Evolutionary conservation across 805 yeast species (phyloP).

Genomic region (Saturnispora zaruensis): DNA sequence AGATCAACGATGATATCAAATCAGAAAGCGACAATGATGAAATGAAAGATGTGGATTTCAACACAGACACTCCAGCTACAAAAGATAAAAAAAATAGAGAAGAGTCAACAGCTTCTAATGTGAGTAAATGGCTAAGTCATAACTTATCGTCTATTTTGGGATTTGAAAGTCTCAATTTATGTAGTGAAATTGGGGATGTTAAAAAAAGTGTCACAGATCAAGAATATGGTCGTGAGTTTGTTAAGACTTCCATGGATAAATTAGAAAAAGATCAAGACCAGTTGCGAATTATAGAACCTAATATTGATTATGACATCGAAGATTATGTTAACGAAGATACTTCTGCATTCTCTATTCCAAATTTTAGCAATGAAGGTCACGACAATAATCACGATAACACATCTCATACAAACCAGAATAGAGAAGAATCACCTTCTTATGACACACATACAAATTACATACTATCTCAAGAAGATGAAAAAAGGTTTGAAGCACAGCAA

Average conservation of each 20-base stretch:
- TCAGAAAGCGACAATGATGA: background rate
- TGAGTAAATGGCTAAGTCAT: background rate
- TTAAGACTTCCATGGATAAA: conserved; percentile 6
- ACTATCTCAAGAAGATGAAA: background rate
- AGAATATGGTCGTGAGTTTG: conserved; percentile 5
- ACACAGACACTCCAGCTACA: background rate
- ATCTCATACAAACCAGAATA: background rate
- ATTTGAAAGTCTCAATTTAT: conserved; percentile 1
- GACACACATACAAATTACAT: background rate
- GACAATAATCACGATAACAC: background rate
- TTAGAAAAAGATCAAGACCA: conserved; percentile 3
- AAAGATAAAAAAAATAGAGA: background rate
- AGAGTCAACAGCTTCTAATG: background rate
- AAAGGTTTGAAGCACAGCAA: background rate
- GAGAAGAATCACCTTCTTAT: background rate
- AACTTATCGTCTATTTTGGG: background rate
- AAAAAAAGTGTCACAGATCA: conserved; percentile 5
- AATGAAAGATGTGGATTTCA: background rate
- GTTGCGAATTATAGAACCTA: background rate
- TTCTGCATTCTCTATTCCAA: conserved; percentile 1
- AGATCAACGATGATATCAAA: background rate
- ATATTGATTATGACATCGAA: conserved; percentile 10
- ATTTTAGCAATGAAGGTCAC: background rate
- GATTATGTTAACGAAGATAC: conserved; percentile 3
- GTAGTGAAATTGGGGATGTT: conserved; percentile 8